Percentiles rank a stretch among this genome's conserved stretches.
phyloP scores from a whole-genome alignment of 805 yeast genomes.

The Barnettozyma pratensis region DNA sequence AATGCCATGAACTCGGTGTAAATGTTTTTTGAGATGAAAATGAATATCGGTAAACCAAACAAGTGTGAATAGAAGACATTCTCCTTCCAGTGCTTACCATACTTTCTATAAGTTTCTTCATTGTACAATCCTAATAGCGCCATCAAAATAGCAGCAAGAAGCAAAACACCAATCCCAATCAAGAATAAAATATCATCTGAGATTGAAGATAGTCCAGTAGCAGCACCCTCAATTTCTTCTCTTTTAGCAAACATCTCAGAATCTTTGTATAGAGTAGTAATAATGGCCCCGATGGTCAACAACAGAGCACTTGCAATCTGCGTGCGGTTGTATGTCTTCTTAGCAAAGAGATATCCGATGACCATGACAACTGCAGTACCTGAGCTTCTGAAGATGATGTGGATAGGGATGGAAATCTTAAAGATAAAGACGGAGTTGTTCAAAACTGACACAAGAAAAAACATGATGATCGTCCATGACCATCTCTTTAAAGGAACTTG shows the following conservation, averaged over 20 bases:
- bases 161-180: slow-evolving; percentile 32
- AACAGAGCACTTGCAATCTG: slow-evolving; percentile 47
- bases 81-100: slow-evolving; percentile 64
- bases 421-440: slow-evolving; percentile 55
- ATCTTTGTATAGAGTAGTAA: slow-evolving; percentile 33
- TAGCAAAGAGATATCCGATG: slow-evolving; percentile 42
- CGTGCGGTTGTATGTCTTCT: slow-evolving; percentile 36
- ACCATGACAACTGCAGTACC: slow-evolving; percentile 57
- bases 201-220: slow-evolving; percentile 2
- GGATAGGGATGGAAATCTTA: slow-evolving; percentile 58
- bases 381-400: slow-evolving; percentile 59
- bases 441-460: slow-evolving; percentile 43
- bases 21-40: slow-evolving; percentile 31
- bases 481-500: slow-evolving; percentile 39
- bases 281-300: slow-evolving; percentile 49
- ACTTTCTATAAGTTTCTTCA: slow-evolving; percentile 42
- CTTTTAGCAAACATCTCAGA: slow-evolving; percentile 20
- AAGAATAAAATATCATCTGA: slow-evolving; percentile 17
- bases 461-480: slow-evolving; percentile 41
- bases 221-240: slow-evolving; percentile 7
- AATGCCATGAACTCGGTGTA: slow-evolving; percentile 26
- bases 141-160: slow-evolving; percentile 43
- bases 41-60: slow-evolving; percentile 49
- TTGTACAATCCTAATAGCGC: slow-evolving; percentile 56
- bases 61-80: slow-evolving; percentile 56